Evolutionary conservation across 495 filamentous ascomycete species (phyloP).

Genomic region (Penicillium angulare): DNA sequence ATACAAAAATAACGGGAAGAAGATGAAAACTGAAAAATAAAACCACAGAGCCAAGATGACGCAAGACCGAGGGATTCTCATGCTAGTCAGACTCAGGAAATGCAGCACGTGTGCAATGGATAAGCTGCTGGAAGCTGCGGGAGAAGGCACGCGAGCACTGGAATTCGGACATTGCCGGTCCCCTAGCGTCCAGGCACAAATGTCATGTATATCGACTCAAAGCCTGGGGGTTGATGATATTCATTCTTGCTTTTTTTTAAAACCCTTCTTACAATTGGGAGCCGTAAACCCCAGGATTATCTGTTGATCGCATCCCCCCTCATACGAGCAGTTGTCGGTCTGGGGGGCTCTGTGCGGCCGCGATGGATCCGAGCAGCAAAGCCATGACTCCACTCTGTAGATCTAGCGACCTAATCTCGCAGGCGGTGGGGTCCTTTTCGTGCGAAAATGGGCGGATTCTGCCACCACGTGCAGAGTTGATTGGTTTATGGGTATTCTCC

Average conservation of each 20-base stretch:
- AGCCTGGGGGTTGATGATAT: background rate
- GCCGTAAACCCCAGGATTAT: no score
- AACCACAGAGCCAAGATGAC: background rate
- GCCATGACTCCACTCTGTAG: background rate
- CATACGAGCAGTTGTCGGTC: background rate
- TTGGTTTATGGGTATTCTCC: constrained; percentile 10
- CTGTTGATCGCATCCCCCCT: no score
- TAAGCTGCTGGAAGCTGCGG: background rate
- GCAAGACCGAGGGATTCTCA: background rate
- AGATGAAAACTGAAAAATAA: no score
- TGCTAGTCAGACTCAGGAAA: background rate
- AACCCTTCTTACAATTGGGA: no score
- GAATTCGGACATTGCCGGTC: background rate
- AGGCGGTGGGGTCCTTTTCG: constrained; percentile 1
- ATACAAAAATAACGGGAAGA: no score
- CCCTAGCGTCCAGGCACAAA: background rate
- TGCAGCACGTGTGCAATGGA: background rate
- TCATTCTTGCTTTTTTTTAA: background rate
- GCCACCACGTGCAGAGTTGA: constrained; percentile 24
- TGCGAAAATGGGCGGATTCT: constrained; percentile 9
- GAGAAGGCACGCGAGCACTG: background rate
- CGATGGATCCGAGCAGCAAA: background rate
- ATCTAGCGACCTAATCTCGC: background rate
- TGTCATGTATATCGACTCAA: background rate
- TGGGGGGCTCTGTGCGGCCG: background rate